Base-by-base conservation (phyloP, 192 early-diverging fungal species). In the Coemansia sp. region DNA sequence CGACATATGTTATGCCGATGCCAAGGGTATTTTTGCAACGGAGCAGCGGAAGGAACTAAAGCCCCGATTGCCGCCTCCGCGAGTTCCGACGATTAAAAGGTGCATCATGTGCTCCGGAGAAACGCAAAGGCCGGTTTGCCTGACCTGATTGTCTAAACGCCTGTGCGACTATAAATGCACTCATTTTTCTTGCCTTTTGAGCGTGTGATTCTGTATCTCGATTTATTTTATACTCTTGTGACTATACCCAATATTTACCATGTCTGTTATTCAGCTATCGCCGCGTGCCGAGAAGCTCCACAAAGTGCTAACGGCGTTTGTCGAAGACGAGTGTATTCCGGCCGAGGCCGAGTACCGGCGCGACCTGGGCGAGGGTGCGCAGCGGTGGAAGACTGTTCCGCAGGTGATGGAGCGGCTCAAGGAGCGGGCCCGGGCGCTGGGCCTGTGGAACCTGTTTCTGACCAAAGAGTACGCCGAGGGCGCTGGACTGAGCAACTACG, bases 381-480 rank as follows among this genome's bases (percentile, higher is more conserved):
- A 95, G 44, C 86, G 96, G 22, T 98, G 93, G 79, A 89, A 90
- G 87, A 60, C 83, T 1, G 86, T 96, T 38, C 97, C 97, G 19
- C 81, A 85, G 36, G 83, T 96, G 46, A 86, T 98, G 57, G 97
- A 96, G 69, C 75, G 87, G 31, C 89, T 99, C 53, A 99, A 99
- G 82, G 66, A 65, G 31, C 91, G 92, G 66, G 97, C 97, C 0
- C 84, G 84, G 53, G 77, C 78, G 38, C 84, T 96, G 20, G 97
- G 95, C 5, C 87, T 99, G 17, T 99, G 97, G 97, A 99, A 99
- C 82, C 68, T 98, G 57, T 99, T 94, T 75, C 76, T 98, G 63
- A 85, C 87, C 17, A 85, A 85, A 57, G 84, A 89, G 58, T 96
- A 97, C 70, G 74, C 70, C 19, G 90, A 92, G 72, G 87, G 92